Percentiles rank a stretch among this genome's conserved stretches.
phyloP scores from a whole-genome alignment of 2,329 filamentous ascomycete genomes.

The Neonectria ditissima region DNA sequence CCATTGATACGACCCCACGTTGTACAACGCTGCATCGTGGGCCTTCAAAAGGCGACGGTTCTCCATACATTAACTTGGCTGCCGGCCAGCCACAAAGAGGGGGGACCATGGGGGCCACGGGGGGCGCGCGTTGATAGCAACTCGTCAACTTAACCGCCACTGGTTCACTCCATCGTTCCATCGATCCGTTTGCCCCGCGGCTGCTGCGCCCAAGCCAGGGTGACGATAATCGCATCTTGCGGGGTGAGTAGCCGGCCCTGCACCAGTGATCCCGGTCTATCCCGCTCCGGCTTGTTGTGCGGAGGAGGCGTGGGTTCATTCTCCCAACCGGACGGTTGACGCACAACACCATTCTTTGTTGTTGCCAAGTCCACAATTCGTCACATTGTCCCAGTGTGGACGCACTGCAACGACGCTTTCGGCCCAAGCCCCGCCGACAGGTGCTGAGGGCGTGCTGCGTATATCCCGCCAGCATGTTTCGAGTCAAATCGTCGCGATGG shows the following conservation, averaged over 20 bases:
- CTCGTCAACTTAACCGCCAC: conserved; percentile 32
- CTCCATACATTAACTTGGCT: conserved; percentile 34
- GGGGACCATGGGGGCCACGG: conserved; percentile 29
- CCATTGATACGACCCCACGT: conserved; percentile 47
- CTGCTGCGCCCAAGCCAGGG: conserved; percentile 40
- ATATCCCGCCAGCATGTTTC: conserved; percentile 43
- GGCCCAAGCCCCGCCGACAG: conserved; percentile 38
- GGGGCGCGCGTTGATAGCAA: conserved; percentile 31
- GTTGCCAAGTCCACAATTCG: conserved; percentile 35
- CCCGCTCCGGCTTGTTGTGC: conserved; percentile 39
- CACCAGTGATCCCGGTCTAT: conserved; percentile 44
- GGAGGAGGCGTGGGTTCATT: conserved; percentile 36
- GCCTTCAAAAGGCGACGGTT: conserved; percentile 32
- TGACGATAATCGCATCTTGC: conserved; percentile 39
- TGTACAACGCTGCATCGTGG: conserved; percentile 43
- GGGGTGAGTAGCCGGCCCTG: conserved; percentile 36
- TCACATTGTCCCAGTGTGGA: conserved; percentile 30
- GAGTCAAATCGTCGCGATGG: conserved; percentile 37
- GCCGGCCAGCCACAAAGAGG: conserved; percentile 32
- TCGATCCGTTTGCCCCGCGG: conserved; percentile 43
- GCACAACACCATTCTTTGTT: conserved; percentile 37
- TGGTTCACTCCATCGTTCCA: conserved; percentile 35
- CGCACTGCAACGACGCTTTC: conserved; percentile 37
- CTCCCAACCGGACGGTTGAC: conserved; percentile 43
- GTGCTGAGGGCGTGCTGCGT: conserved; percentile 35